phyloP scores from a whole-genome alignment of 257 asterid species.

The Avicennia marina region DNA sequence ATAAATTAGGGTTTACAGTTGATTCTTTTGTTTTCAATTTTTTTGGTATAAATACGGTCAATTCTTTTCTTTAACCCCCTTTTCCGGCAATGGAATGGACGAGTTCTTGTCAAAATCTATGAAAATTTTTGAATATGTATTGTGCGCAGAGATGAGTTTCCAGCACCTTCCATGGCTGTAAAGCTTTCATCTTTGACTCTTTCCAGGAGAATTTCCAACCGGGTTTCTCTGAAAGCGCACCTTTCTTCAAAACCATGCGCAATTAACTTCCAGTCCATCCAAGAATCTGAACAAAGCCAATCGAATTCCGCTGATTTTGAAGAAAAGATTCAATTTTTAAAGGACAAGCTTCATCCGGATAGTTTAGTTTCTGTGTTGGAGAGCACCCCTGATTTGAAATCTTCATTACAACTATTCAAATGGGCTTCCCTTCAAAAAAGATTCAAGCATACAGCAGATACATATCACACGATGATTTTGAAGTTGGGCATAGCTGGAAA shows the following conservation, averaged over 20 bases:
- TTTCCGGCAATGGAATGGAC: neutral
- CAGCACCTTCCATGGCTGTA: conserved; percentile 51
- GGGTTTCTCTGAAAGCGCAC: conserved; percentile 33
- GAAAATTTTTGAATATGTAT: no score
- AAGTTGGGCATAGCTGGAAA: conserved; percentile 78
- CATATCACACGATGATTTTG: conserved; percentile 58
- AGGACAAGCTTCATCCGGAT: conserved; percentile 53
- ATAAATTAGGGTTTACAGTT: no score
- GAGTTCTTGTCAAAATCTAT: neutral
- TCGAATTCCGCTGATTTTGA: conserved; percentile 40
- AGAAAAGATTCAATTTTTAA: conserved; percentile 45
- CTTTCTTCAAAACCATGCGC: conserved; percentile 61
- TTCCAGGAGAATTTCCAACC: conserved; percentile 35
- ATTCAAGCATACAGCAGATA: conserved; percentile 53
- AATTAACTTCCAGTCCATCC: conserved; percentile 23
- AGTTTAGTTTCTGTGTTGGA: conserved; percentile 43
- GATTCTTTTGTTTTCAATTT: no score
- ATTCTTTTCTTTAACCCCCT: neutral
- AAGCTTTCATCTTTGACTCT: conserved; percentile 42
- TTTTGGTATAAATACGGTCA: no score
- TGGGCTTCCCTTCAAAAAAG: conserved; percentile 73
- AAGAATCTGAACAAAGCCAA: conserved; percentile 36
- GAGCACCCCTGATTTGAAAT: conserved; percentile 59
- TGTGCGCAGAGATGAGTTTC: neutral
- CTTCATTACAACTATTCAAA: conserved; percentile 62